These are phyloP conservation scores for Colletotrichum lindemuthianum DNA, from an alignment of 2,329 filamentous ascomycete species.

Conservation along the genomic window DNA sequence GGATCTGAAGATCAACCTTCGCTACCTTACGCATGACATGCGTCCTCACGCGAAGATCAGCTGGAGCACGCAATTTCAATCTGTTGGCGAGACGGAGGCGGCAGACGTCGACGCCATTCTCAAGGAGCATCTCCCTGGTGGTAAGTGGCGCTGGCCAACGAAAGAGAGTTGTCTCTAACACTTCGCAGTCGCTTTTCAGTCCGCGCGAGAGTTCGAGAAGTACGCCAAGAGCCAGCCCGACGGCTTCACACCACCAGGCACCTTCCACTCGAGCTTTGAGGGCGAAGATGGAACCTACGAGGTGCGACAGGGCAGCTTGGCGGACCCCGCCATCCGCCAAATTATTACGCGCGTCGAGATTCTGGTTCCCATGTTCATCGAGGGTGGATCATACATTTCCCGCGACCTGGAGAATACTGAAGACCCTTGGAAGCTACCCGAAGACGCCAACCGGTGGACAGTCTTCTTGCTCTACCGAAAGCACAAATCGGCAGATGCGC, in stretches of 20 bases:
- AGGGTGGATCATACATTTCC: constrained; percentile 83
- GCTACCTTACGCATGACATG: constrained; percentile 76
- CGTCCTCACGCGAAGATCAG: constrained; percentile 78
- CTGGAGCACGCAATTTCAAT: constrained; percentile 76
- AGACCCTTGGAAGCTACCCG: constrained; percentile 35
- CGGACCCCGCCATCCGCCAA: constrained; percentile 74
- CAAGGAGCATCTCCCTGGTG: constrained; percentile 72
- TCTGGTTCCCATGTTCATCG: constrained; percentile 87
- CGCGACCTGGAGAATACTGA: constrained; percentile 54
- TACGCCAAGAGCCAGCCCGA: constrained; percentile 50
- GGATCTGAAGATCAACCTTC: constrained; percentile 78
- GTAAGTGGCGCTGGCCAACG: constrained; percentile 52
- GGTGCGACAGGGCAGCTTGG: constrained; percentile 83
- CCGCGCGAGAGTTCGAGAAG: constrained; percentile 68
- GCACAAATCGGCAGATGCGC: constrained; percentile 52
- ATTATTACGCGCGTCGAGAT: constrained; percentile 86
- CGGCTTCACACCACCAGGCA: constrained; percentile 78
- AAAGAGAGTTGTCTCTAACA: neutral
- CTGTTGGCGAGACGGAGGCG: constrained; percentile 74
- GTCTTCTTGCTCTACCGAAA: constrained; percentile 88
- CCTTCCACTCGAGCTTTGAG: constrained; percentile 72
- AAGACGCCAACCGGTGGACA: constrained; percentile 84
- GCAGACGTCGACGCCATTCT: constrained; percentile 75
- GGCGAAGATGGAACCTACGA: constrained; percentile 75
- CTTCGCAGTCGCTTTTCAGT: constrained; percentile 71